Base-by-base conservation (phyloP, 352 stramenopile species). In the Phytophthora pini region DNA sequence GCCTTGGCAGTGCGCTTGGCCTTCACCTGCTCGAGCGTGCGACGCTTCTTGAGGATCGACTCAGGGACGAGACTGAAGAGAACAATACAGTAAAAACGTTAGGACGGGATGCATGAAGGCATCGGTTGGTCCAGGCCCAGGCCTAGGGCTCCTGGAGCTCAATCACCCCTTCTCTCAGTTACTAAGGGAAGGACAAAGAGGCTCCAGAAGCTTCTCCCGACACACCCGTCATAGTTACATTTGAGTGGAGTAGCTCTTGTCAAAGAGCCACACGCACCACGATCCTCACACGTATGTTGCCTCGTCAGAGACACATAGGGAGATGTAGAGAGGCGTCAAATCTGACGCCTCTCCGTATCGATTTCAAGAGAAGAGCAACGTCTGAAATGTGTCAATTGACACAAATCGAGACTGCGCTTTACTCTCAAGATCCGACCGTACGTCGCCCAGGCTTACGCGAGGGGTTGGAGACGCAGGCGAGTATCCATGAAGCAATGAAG, bases 21-120 rank as follows among this genome's bases (percentile, higher is more conserved):
- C 84, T 95, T 95, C 57, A 96, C 87, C 73, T 87, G 78, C 68
- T 95, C 80, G 49, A 95, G 73, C 68, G 87, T 95, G 70, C 88
- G 88, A 77, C 87, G 87, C 88, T 96, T 96, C 85, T 96, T 96
- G 70, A 96, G 85, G 69, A 96, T 88, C 51, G 88, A 95, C 75
- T 96, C 88, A 49, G 88, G 88, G 47, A 96, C 88, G 61, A 96
- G 84, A 83, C 88, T 96, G 70, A 58, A 61, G 32, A 6, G 9
- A 61, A 53, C 13, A 61, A 47, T 57, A 72, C 26, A 79, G 39
- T 72, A 38, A 58, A 62, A 53, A 22, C 15, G 56, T 93, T 93
- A 92, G 79, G 79, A 94, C 80, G 83, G 82, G 82, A 69, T 91
- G 82, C 79, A 79, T 72, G 32, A 43, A 63, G 51, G 56, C 57